Evolutionary conservation across 2,329 filamentous ascomycete genomes (phyloP), one percentile per base, ranked within the genome.

Genomic region (Ascochyta fabae): DNA sequence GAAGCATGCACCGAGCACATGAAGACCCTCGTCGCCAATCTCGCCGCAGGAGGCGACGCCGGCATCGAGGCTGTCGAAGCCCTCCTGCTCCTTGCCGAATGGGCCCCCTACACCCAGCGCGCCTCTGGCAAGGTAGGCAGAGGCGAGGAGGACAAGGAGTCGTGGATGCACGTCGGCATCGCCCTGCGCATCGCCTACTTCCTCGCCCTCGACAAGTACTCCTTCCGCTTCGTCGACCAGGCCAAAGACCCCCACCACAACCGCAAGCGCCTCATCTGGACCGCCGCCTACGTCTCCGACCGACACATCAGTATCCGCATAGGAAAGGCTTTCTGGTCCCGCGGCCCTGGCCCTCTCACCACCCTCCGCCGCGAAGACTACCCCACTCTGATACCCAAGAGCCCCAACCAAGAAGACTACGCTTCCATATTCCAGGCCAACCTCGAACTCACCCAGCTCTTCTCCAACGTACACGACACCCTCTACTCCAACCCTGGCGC

Each of bases 151-250:
- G 88, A 91, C 64, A 83, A 88, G 40, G 87, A 88, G 27, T 87
- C 88, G 0, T 91, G 88, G 88, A 91, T 91, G 88, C 86, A 90
- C 64, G 87, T 90, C 6, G 88, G 88, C 1, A 82, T 88, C 19
- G 88, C 88, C 3, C 75, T 91, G 6, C 82, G 88, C 6, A 83
- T 89, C 3, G 88, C 85, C 0, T 91, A 91, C 68, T 88, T 88
- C 46, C 83, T 90, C 15, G 85, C 86, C 1, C 78, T 91, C 16
- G 88, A 91, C 67, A 81, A 86, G 56, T 89, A 88, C 19, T 86
- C 86, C 0, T 87, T 91, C 62, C 80, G 85, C 39, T 83, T 84
- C 29, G 83, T 86, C 34, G 79, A 83, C 39, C 82, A 83, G 10
- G 81, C 81, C n/a, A 84, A 85, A 52, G 82, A 86, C 8, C 81